Evolutionary conservation across 176 grass and related monocot genomes (phyloP), one percentile per base, ranked within the genome.

Genomic region (Eragrostis nindensis): DNA sequence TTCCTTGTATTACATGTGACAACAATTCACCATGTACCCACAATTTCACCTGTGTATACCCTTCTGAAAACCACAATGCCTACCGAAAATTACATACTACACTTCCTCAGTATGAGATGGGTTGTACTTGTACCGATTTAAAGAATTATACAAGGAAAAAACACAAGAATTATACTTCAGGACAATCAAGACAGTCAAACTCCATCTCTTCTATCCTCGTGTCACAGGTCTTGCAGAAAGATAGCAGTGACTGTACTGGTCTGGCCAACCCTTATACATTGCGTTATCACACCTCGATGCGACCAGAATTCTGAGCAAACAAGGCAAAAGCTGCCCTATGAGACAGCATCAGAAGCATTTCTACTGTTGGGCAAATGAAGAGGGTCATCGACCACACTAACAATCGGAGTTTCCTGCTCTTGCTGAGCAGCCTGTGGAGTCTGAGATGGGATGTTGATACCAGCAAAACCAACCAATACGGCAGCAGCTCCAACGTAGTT

Each of bases 381-480:
- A 4, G 77, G 77, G 19, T 87, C 76, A 91, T 85, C 76, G 47
- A 76, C 77, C 77, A 74, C 77, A 41, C 42, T 62, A 54, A 85
- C 77, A 25, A 86, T 78, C 25, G 83, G 67, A 68, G 83, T 44
- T 90, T 90, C 78, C 42, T 86, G 88, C 73, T 86, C 83, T 32
- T 86, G 78, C 17, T 82, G 73, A 45, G 59, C 75, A 82, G 32
- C 29, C 32, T 86, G 78, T 52, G 74, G 43, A 49, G 76, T 56
- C 48, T 80, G 76, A 41, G 40, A 75, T 50, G 90, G 90, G 27
- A 95, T 82, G 82, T 95, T 99, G 70, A 99, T 95, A 5, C 96
- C 96, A 11, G 90, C 88, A 72, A 99, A 99, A 62, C 96, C 96
- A 0, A 99, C 72, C 70, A 95, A 82, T 44, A 99, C 89, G 21